Base-by-base conservation (phyloP, 73 alveolate species). In the Durusdinium trenchii region DNA sequence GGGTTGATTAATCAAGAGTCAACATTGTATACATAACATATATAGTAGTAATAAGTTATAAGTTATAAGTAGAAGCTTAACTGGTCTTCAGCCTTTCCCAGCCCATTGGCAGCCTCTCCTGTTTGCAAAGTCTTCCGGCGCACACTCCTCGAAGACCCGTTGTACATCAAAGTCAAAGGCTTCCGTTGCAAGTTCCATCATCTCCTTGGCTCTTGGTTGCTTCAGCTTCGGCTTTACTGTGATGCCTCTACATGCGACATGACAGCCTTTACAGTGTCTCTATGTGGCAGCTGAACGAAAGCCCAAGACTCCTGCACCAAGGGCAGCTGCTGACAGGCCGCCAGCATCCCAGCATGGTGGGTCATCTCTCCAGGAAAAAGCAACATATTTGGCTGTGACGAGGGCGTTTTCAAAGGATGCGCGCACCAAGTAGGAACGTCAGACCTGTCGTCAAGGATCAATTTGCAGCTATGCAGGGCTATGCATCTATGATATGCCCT, bases 331-430 rank as follows among this genome's bases (percentile, higher is more conserved):
- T 57, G 75, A 36, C 86, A 46, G 82, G 78, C 90, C n/a, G 98
- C 98, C 50, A 91, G 81, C 98, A 91, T 91, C 61, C 98, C 98
- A 36, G 98, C 90, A 48, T 67, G 71, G 78, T 91, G 98, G n/a
- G 98, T 91, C 98, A 67, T 52, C 57, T 91, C 98, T 26, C 98
- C 98, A 3, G 98, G 98, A 40, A 91, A 91, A 78, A 91, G 43
- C 54, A 91, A 78, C 98, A 91, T 91, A 50, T 69, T 91, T 43
- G 98, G 98, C 47, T 67, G 78, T 7, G 98, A 23, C 12, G 98
- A 48, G 1, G 98, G 90, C 61, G 47, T 89, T 30, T 42, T 69
- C 64, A 91, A 40, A 1, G 98, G 98, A 45, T 91, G 98, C 26
- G 98, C 98, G 62, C 76, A 47, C 98, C 98, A 91, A 48, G 51